Evolutionary conservation across 164 flowering plant genomes (phyloP), one percentile per base, ranked within the genome.

Genomic region (Sextonia rubra): DNA sequence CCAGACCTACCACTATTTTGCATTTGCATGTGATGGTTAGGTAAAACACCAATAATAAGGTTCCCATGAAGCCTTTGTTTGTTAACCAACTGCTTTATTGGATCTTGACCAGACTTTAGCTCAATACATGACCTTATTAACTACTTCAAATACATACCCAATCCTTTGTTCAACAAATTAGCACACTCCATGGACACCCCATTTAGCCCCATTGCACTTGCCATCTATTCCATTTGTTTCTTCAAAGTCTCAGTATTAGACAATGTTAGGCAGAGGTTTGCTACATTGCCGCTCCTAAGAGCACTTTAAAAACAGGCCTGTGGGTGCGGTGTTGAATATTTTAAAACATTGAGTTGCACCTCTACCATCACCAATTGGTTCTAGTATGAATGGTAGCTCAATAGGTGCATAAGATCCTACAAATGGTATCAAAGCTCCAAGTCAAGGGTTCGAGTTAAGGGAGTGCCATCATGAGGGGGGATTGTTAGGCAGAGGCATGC

Each of bases 201-300:
- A 72, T 85, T 90, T 63, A 95, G 87, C 67, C 95, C 97, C 69
- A 88, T 85, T 47, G 77, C 83, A 26, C 77, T 84, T 63, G 91
- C 89, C 84, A 93, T 91, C 79, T 89, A 90, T 80, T 93, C 94
- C 97, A 95, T 91, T 0, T 88, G 90, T 79, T 83, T 86, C 83
- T 86, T 89, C 78, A 93, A 76, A 24, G 81, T 83, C 73, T 83
- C 88, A 23, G 86, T 74, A 76, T 88, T 97, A 68, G 80, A 82
- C 79, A 95, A 81, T 26, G n/a, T n/a, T n/a, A n/a, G n/a, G n/a
- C n/a, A n/a, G n/a, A n/a, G n/a, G n/a, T n/a, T n/a, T n/a, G n/a
- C n/a, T n/a, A n/a, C n/a, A n/a, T n/a, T n/a, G n/a, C n/a, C n/a
- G n/a, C n/a, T n/a, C n/a, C n/a, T n/a, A n/a, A n/a, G n/a, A n/a